Evolutionary conservation across 1,284 basidiomycete genomes (phyloP).

Genomic region (Ustilago bromivora): DNA sequence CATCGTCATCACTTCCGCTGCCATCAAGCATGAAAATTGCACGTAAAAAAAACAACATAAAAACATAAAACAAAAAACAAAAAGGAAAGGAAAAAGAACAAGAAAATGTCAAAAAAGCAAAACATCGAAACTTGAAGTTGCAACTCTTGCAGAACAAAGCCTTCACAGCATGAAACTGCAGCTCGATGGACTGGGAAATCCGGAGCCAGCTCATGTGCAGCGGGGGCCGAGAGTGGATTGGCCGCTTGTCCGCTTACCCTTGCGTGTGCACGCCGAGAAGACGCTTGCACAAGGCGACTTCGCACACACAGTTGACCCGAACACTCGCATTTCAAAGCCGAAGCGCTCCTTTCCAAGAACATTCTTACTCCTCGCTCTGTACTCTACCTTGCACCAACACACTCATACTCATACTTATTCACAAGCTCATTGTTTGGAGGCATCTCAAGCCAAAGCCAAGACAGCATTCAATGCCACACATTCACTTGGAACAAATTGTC

Average conservation of each 20-base stretch:
- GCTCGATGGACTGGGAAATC: constrained; percentile 4
- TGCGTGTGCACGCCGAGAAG: background rate
- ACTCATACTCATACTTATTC: background rate
- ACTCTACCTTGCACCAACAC: background rate
- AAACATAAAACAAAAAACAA: background rate
- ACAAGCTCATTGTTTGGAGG: constrained; percentile 2
- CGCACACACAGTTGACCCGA: constrained; percentile 1
- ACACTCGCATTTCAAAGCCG: constrained; percentile 22
- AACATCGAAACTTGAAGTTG: constrained; percentile 6
- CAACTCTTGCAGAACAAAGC: background rate
- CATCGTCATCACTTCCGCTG: background rate
- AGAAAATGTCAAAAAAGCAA: constrained; percentile 1
- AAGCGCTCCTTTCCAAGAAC: constrained; percentile 27
- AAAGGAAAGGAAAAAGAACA: constrained; percentile 3
- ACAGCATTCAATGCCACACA: background rate
- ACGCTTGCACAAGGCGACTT: background rate
- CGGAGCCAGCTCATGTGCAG: constrained; percentile 19
- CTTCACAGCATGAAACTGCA: constrained; percentile 1
- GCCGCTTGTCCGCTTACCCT: background rate
- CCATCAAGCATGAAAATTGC: background rate
- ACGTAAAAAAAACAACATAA: background rate
- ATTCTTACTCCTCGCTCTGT: background rate
- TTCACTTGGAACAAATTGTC: background rate
- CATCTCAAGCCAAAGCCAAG: background rate
- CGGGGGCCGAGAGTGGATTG: constrained; percentile 28